Evolutionary conservation across 176 grass and related monocot species (phyloP).

Genomic region (Metroxylon sagu): DNA sequence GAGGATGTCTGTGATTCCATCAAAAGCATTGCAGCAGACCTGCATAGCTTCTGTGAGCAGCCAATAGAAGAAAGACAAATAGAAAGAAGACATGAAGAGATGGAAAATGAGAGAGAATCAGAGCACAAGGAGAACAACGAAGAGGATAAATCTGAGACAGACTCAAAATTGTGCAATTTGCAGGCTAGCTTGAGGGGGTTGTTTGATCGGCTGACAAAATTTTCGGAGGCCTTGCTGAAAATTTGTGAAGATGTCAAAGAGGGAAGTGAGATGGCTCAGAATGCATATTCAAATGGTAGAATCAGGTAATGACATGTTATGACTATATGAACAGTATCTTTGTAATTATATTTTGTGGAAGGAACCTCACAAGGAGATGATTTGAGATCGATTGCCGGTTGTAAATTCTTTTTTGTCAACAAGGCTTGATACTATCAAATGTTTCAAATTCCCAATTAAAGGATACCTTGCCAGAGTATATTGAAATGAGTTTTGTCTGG

Average conservation of each 20-base stretch:
- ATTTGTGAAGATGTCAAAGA: constrained; percentile 70
- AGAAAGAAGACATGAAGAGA: constrained; percentile 9
- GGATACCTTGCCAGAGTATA: no score
- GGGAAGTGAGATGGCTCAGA: constrained; percentile 34
- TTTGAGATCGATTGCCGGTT: no score
- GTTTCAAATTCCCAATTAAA: no score
- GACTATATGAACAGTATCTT: no score
- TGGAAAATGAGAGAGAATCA: constrained; percentile 23
- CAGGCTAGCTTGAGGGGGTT: constrained; percentile 37
- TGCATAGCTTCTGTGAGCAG: constrained; percentile 36
- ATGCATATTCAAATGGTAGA: constrained; percentile 34
- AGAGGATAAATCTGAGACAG: background rate
- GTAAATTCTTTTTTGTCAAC: no score
- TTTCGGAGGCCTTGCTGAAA: constrained; percentile 61
- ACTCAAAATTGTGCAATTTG: constrained; percentile 29
- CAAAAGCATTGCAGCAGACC: constrained; percentile 25
- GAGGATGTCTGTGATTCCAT: constrained; percentile 59
- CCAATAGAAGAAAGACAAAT: constrained; percentile 7
- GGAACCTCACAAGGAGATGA: no score
- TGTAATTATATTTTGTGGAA: no score
- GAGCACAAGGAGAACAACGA: constrained; percentile 11
- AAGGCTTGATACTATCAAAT: no score
- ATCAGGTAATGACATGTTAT: background rate
- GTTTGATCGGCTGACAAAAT: constrained; percentile 61
- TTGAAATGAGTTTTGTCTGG: no score